These are phyloP conservation scores for Microcos paniculata DNA, from an alignment of 345 rosid species.

Conservation along the genomic window DNA sequence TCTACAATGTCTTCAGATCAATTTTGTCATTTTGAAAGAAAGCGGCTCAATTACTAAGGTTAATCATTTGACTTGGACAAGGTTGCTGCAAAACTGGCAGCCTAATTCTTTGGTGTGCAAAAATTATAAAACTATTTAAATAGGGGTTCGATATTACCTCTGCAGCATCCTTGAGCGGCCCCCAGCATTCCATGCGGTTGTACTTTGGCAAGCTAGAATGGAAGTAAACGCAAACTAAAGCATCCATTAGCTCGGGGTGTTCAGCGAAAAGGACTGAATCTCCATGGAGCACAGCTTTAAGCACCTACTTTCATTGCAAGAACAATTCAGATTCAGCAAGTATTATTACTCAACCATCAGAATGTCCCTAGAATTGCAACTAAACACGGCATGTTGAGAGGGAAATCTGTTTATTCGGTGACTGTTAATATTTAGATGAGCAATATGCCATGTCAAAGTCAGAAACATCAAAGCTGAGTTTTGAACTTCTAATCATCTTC, in stretches of 20 bases:
- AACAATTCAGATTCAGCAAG: constrained; percentile 3
- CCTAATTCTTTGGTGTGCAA: background rate
- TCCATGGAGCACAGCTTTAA: constrained; percentile 73
- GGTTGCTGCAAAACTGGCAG: background rate
- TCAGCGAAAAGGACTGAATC: constrained; percentile 70
- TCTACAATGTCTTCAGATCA: background rate
- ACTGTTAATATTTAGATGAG: background rate
- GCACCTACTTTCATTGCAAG: constrained; percentile 47
- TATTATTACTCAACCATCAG: background rate
- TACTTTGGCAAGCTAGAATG: constrained; percentile 69
- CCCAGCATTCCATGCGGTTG: constrained; percentile 85
- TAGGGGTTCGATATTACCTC: constrained; percentile 36
- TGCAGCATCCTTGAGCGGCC: constrained; percentile 75
- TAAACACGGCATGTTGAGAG: background rate
- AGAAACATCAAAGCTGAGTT: background rate
- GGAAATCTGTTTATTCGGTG: background rate
- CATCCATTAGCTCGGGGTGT: constrained; percentile 68
- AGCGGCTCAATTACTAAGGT: background rate
- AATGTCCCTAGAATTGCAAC: background rate
- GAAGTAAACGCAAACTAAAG: constrained; percentile 77
- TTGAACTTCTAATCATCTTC: background rate
- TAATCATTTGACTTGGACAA: background rate
- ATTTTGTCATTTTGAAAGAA: background rate
- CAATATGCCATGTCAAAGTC: background rate
- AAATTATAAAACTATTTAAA: background rate